These are phyloP conservation scores for Solanum lycopersicoides DNA, from an alignment of 257 asterid species.

Conservation along the genomic window DNA sequence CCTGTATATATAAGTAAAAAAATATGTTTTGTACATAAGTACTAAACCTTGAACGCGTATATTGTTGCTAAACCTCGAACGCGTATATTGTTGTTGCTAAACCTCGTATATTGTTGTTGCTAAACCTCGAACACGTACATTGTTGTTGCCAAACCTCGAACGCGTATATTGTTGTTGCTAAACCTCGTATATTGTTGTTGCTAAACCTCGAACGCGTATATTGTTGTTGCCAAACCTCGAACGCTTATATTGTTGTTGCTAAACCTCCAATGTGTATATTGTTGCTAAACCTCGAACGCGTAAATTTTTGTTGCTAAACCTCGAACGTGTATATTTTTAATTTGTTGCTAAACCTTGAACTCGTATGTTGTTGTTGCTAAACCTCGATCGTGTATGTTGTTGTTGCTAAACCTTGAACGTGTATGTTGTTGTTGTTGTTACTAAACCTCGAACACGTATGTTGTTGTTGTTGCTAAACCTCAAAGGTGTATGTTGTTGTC, in stretches of 20 bases:
- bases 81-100: background rate
- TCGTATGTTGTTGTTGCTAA: no score
- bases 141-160: no score
- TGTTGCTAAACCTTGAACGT: no score
- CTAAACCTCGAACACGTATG: background rate
- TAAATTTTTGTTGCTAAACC: background rate
- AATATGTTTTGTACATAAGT: background rate
- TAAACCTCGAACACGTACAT: background rate
- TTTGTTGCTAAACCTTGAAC: no score
- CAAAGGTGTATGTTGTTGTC: background rate
- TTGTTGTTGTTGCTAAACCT: no score
- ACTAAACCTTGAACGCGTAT: background rate
- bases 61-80: background rate
- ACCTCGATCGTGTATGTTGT: background rate
- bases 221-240: background rate
- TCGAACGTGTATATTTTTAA: background rate
- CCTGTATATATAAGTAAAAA: background rate
- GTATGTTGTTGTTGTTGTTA: no score
- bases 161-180: no score
- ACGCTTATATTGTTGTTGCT: background rate
- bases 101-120: background rate
- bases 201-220: background rate
- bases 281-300: background rate
- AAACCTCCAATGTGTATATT: no score
- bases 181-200: no score